Evolutionary conservation across 345 rosid species (phyloP).

Genomic region (Leavenworthia alabamica): DNA sequence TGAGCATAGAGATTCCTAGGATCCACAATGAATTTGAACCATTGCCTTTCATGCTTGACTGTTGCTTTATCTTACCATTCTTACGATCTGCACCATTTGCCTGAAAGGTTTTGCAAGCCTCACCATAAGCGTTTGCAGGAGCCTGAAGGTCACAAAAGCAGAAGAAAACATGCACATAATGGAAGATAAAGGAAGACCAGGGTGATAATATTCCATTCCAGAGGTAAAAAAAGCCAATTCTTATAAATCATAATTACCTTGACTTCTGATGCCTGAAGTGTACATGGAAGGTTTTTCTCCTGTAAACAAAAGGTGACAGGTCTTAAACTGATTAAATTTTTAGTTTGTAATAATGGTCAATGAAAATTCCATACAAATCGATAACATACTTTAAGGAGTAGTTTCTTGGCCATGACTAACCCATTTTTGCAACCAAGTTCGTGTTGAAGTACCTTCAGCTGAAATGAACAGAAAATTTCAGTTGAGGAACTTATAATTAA

Average conservation of each 20-base stretch:
- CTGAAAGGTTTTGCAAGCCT: conserved; percentile 12
- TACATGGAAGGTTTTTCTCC: conserved; percentile 30
- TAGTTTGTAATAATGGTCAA: not conserved
- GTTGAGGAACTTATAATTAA: conserved; percentile 11
- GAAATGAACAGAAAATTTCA: conserved; percentile 23
- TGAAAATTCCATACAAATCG: not conserved
- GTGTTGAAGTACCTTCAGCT: conserved; percentile 60
- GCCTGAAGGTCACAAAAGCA: conserved; percentile 31
- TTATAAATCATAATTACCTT: conserved; percentile 27
- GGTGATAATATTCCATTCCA: not conserved
- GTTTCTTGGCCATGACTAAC: conserved; percentile 36
- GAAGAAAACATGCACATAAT: conserved; percentile 20
- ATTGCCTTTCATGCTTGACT: conserved; percentile 32
- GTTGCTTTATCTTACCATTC: conserved; percentile 33
- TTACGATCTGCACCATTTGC: conserved; percentile 19
- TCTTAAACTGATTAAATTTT: not conserved
- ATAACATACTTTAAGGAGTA: conserved; percentile 17
- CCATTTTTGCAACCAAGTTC: conserved; percentile 64
- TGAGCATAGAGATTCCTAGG: not conserved
- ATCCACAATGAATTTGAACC: not conserved
- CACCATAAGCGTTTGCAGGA: conserved; percentile 17
- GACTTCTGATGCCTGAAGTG: conserved; percentile 21
- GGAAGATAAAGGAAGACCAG: not conserved
- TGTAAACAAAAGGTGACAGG: conserved; percentile 13
- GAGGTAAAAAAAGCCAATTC: not conserved